phyloP scores from a whole-genome alignment of 2,329 filamentous ascomycete genomes.

The Corniculantispora saksenae region DNA sequence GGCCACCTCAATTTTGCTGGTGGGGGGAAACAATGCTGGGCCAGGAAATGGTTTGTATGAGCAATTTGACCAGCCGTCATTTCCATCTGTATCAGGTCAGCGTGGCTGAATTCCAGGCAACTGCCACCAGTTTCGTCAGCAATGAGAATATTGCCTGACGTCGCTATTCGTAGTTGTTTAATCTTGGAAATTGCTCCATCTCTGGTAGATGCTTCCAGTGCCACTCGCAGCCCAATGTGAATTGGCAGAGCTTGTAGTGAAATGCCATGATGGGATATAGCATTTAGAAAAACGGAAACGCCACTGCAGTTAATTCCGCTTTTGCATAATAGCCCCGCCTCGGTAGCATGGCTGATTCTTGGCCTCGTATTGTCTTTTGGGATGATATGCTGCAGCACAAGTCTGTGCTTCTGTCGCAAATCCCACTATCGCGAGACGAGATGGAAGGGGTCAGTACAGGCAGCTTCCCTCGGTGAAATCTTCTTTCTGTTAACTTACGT shows the following conservation, averaged over 20 bases:
- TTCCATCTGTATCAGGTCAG: neutral
- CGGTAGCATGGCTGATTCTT: neutral
- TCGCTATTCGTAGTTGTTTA: neutral
- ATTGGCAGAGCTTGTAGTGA: conserved; percentile 21
- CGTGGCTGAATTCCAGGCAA: conserved; percentile 3
- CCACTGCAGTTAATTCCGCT: conserved; percentile 18
- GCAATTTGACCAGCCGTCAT: conserved; percentile 6
- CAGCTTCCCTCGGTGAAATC: neutral
- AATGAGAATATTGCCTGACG: conserved; percentile 4
- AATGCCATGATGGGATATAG: conserved; percentile 29
- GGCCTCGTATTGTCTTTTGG: neutral
- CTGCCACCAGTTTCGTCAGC: conserved; percentile 9
- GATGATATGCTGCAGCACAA: neutral
- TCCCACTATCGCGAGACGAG: neutral
- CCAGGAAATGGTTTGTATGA: conserved; percentile 11
- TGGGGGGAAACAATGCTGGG: neutral
- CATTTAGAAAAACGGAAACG: conserved; percentile 32
- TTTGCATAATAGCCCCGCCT: conserved; percentile 13
- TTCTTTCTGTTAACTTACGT: too few species aligned
- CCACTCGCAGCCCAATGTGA: conserved; percentile 2
- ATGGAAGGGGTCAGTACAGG: too few species aligned
- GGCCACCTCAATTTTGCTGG: neutral
- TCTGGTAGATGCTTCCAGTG: neutral
- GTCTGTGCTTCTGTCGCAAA: neutral
- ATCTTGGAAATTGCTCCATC: neutral